Conservation (phyloP, 371 early-diverging fungal species). For the Rhizomucor miehei region DNA sequence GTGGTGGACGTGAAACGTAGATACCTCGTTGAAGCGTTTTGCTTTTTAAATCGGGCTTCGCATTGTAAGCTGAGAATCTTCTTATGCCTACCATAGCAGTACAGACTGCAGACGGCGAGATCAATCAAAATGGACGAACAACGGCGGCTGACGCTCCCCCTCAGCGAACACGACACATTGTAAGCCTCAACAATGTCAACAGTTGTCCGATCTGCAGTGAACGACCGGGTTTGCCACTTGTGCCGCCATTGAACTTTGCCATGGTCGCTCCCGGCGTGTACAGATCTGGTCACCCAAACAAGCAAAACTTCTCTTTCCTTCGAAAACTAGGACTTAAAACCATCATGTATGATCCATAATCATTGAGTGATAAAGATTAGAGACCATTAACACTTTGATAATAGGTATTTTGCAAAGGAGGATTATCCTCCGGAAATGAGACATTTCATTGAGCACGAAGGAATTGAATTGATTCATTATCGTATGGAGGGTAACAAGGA, state of each 20-base stretch:
- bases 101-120: slow-evolving; percentile 18
- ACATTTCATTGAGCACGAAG: slow-evolving; percentile 70
- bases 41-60: too few species aligned
- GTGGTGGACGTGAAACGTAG: too few species aligned
- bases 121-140: slow-evolving; percentile 6
- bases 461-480: slow-evolving; percentile 76
- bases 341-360: slow-evolving; percentile 57
- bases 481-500: slow-evolving; percentile 91
- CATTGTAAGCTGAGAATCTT: too few species aligned
- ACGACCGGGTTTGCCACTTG: slow-evolving; percentile 52
- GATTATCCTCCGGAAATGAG: slow-evolving; percentile 79
- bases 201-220: slow-evolving; percentile 39
- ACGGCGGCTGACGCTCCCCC: slow-evolving; percentile 2
- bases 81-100: slow-evolving; percentile 19
- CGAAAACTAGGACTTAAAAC: slow-evolving; percentile 72
- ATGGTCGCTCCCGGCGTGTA: slow-evolving; percentile 86
- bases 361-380: neutral
- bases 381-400: neutral
- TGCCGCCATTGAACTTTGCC: slow-evolving; percentile 90
- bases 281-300: slow-evolving; percentile 85
- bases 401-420: slow-evolving; percentile 75
- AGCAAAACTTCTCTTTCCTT: slow-evolving; percentile 77
- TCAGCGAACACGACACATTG: slow-evolving; percentile 15
- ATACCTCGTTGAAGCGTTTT: too few species aligned
- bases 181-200: slow-evolving; percentile 11